Evolutionary conservation across 176 grass and related monocot species (phyloP), one percentile per base, ranked within the genome.

Genomic region (Aegilops sharonensis): DNA sequence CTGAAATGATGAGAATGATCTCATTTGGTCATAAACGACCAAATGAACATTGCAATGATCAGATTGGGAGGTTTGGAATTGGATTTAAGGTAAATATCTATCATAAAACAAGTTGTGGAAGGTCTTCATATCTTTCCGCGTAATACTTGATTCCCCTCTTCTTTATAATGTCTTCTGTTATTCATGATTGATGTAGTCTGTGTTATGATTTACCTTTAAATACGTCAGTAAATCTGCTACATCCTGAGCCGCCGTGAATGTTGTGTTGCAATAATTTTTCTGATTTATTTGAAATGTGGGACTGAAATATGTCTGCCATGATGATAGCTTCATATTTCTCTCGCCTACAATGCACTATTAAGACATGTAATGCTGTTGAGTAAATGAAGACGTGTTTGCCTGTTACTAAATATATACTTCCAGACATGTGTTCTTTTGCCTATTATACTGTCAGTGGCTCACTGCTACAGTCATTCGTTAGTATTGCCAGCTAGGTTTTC

Each of bases 21-120:
- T 92, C 92, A 23, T 97, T 97, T 88, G 95, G 95, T 88, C 95
- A 97, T 59, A 94, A 87, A 87, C 83, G 88, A 64, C 87, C 87
- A 68, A 80, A 84, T 77, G 68, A 59, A 75, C 64, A 89, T 59
- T 34, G 45, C 8, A 47, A 83, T 64, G 87, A 94, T 89, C 80
- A 86, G 35, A 93, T 94, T 68, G 95, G 95, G 23, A 89, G 89
- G 85, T 97, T 97, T 77, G 92, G 95, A 68, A 97, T 97, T 32
- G 92, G 95, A 78, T 94, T 97, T 86, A 97, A 97, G 92, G 94
- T 97, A 78, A 72, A 39, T 63, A 85, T 59, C 39, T 76, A 54
- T 77, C 17, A 37, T 37, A 10, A 14, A 15, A 59, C 1, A 11
- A 54, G 1, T 52, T 85, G 11, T 61, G 68, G 45, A 57, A 54